A percentile compares a stretch with the other conserved stretches of the same genome.
phyloP scores from a whole-genome alignment of 2,329 filamentous ascomycete species.

The Beauveria sp. region DNA sequence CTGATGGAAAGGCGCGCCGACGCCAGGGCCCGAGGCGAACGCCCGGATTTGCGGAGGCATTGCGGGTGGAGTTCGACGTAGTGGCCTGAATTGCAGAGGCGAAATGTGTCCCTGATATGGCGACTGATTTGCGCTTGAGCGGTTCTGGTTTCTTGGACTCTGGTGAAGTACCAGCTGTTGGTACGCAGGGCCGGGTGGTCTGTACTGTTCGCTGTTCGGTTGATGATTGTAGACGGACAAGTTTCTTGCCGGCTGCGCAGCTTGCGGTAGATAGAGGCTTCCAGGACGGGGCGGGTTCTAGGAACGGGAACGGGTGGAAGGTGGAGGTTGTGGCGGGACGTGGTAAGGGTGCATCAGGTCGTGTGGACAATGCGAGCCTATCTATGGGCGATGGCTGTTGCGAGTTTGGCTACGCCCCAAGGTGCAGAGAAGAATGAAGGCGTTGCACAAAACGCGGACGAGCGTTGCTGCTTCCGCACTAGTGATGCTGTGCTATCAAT shows the following conservation, averaged over 20 bases:
- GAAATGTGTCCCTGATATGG: not conserved
- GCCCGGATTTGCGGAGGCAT: constrained; percentile 33
- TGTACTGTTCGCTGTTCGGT: not conserved
- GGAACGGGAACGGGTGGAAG: not conserved
- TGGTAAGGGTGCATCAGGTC: constrained; percentile 3
- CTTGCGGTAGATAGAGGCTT: not conserved
- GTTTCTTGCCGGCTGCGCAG: not conserved
- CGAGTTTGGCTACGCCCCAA: not conserved
- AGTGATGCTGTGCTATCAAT: constrained; percentile 4
- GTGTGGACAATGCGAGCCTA: not conserved
- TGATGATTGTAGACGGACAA: not conserved
- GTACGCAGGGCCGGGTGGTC: not conserved
- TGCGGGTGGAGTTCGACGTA: not conserved
- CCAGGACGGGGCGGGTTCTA: not conserved
- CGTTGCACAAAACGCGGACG: not conserved
- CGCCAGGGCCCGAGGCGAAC: constrained; percentile 30
- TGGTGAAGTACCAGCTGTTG: not conserved
- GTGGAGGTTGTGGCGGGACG: not conserved
- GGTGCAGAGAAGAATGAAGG: too few relatives aligned
- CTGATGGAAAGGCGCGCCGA: constrained; percentile 34
- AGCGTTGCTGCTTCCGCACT: not conserved
- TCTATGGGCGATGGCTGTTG: not conserved
- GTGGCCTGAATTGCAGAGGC: not conserved
- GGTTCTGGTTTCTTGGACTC: not conserved
- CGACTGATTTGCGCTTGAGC: not conserved